Base-by-base conservation (phyloP, 2,329 filamentous ascomycete species). In the Diaporthe batatas region DNA sequence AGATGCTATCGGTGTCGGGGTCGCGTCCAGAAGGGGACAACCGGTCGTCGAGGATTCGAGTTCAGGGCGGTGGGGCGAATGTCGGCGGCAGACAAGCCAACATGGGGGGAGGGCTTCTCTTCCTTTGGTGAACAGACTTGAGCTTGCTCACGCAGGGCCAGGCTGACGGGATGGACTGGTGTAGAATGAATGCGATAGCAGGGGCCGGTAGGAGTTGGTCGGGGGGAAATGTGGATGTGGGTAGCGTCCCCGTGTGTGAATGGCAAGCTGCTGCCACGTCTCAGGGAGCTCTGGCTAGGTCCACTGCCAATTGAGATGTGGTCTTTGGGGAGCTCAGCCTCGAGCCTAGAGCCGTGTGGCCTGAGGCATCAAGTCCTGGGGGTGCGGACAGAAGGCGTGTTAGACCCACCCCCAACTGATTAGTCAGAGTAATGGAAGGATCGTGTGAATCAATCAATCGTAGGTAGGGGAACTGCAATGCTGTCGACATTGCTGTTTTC, bases 281-380 rank as follows among this genome's bases (percentile, higher is more conserved):
- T 62, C 57, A 55, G 68, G 67, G 68, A 74, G 71, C 67, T 73
- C 47, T 54, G 18, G 16, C 6, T 18, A 70, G 55, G 32, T 64
- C 57, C 53, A 49, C 68, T 36, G 68, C 34, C 72, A 68, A 71
- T 70, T 72, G 73, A 74, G 70, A 74, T 74, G 73, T 74, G 73
- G 73, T 74, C 73, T 74, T 68, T 72, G 68, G 68, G 65, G 57
- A 64, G 70, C 62, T 72, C 73, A 72, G 70, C 70, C 73, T 59
- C 54, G 57, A 18, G 36, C 14, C 29, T 34, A 29, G 3, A 7
- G 29, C 5, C 25, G 39, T 36, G 12, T 70, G 57, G 72, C 72
- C 73, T 74, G 70, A 74, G 73, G 73, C 73, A 72, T 16, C 51
- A 67, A 49, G 2, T 25, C 5, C 16, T 16, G 11, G 39, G 68